A percentile compares a stretch with the other conserved stretches of the same genome.
phyloP scores from a whole-genome alignment of 352 stramenopile species.

The Phytophthora macrochlamydospora region DNA sequence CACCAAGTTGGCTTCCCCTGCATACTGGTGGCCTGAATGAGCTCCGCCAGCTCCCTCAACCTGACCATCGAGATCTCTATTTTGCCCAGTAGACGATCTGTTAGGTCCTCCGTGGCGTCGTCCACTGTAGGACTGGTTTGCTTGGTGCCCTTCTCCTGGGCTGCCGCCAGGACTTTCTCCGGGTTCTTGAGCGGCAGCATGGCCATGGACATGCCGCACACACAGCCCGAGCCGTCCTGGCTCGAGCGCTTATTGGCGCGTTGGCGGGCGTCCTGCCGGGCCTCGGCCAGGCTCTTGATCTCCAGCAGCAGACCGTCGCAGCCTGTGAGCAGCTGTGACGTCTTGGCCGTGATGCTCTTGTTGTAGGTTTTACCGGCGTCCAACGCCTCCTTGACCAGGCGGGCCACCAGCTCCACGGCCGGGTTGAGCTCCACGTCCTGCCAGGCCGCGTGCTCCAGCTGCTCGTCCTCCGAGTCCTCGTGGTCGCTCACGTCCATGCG shows the following conservation, averaged over 20 bases:
- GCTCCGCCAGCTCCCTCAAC: slow-evolving; percentile 75
- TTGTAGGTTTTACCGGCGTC: slow-evolving; percentile 88
- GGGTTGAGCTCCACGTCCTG: slow-evolving; percentile 84
- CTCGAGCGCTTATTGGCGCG: slow-evolving; percentile 36
- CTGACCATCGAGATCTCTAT: slow-evolving; percentile 76
- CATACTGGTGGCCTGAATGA: slow-evolving; percentile 86
- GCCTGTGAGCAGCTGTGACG: slow-evolving; percentile 76
- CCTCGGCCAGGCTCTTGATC: slow-evolving; percentile 72
- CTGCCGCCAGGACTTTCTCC: slow-evolving; percentile 9
- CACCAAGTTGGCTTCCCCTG: slow-evolving; percentile 82
- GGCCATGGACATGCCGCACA: slow-evolving; percentile 62
- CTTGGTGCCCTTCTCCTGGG: slow-evolving; percentile 17
- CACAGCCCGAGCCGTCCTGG: slow-evolving; percentile 47
- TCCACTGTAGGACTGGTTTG: slow-evolving; percentile 38
- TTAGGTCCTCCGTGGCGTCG: slow-evolving; percentile 76
- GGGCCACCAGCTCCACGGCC: slow-evolving; percentile 73
- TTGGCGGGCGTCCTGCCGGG: slow-evolving; percentile 56
- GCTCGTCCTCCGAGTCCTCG: slow-evolving; percentile 86
- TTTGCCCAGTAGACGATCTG: slow-evolving; percentile 75
- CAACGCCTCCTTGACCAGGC: slow-evolving; percentile 64
- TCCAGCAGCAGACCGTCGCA: slow-evolving; percentile 78
- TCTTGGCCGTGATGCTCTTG: slow-evolving; percentile 85
- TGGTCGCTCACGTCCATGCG: slow-evolving; percentile 68
- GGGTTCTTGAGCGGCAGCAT: slow-evolving; percentile 57
- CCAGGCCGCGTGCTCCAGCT: slow-evolving; percentile 75